Conservation (phyloP, 371 early-diverging fungal genomes). For the Haplosporangium sp. region DNA sequence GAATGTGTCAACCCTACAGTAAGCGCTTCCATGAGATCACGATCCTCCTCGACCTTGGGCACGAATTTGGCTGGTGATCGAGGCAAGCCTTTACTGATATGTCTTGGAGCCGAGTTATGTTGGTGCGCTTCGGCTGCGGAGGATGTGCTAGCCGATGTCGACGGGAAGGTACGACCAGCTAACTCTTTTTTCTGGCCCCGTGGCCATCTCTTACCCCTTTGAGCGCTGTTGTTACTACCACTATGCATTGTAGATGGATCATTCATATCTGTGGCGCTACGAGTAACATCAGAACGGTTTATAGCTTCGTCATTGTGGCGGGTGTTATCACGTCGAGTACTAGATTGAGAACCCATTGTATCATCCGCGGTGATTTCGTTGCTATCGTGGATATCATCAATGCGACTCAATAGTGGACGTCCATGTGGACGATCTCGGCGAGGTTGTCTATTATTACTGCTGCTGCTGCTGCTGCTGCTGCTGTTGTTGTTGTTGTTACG, state of each 20-base stretch:
- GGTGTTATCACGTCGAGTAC: background rate
- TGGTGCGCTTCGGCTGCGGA: background rate
- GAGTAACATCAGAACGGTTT: background rate
- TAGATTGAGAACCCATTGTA: background rate
- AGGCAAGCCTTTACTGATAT: background rate
- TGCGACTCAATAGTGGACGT: background rate
- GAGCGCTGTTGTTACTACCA: background rate
- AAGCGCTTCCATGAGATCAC: constrained; percentile 72
- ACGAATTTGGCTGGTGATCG: constrained; percentile 16
- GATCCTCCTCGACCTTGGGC: constrained; percentile 43
- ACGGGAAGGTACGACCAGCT: constrained; percentile 11
- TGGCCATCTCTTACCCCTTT: background rate
- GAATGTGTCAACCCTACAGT: constrained; percentile 72
- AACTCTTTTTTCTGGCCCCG: constrained; percentile 18
- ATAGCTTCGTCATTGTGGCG: background rate
- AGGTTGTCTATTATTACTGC: background rate
- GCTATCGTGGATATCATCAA: background rate
- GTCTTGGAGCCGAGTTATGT: background rate
- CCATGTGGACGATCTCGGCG: background rate
- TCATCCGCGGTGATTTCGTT: background rate
- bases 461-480: constrained; percentile 8
- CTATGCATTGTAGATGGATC: background rate
- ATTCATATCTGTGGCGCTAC: background rate
- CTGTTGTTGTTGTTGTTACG: constrained; percentile 3
- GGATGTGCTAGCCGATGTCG: background rate